phyloP scores from a whole-genome alignment of 371 early-diverging fungal species.

The Polyrhizophydium stewartii region DNA sequence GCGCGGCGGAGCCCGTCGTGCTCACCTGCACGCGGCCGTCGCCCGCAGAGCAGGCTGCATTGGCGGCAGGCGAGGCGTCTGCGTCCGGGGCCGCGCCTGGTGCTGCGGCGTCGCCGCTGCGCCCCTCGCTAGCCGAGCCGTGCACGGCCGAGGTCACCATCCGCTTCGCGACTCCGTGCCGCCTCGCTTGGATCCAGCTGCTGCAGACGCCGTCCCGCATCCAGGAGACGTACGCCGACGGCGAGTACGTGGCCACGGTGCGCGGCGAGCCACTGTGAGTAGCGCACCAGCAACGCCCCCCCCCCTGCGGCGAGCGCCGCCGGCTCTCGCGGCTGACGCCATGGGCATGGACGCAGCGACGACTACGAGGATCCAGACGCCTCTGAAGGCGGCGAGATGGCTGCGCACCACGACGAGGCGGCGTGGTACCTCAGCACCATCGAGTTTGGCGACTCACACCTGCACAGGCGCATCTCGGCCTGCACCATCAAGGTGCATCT shows the following conservation, averaged over 20 bases:
- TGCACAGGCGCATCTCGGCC: not conserved
- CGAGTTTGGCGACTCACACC: not conserved
- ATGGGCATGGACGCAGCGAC: not conserved
- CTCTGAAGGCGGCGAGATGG: not conserved
- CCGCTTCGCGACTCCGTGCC: not conserved
- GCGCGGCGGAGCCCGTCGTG: too few relatives aligned
- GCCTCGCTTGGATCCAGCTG: not conserved
- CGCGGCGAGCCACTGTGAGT: not conserved
- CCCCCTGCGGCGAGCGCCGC: not conserved
- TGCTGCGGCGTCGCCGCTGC: too few relatives aligned
- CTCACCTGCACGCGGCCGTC: too few relatives aligned
- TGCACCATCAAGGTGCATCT: constrained; percentile 1
- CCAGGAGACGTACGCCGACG: not conserved
- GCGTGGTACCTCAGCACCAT: not conserved
- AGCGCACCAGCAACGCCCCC: not conserved
- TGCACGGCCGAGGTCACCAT: not conserved
- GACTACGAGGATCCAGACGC: not conserved
- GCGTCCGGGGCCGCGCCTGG: too few relatives aligned
- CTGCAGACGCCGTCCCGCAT: not conserved
- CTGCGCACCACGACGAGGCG: not conserved
- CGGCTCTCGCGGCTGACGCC: not conserved
- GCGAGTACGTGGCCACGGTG: not conserved
- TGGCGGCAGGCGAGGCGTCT: too few relatives aligned
- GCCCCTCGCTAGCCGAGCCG: too few relatives aligned
- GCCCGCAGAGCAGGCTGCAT: too few relatives aligned